Conservation (phyloP, 2,329 filamentous ascomycete species). For the Botrytis tulipae region DNA sequence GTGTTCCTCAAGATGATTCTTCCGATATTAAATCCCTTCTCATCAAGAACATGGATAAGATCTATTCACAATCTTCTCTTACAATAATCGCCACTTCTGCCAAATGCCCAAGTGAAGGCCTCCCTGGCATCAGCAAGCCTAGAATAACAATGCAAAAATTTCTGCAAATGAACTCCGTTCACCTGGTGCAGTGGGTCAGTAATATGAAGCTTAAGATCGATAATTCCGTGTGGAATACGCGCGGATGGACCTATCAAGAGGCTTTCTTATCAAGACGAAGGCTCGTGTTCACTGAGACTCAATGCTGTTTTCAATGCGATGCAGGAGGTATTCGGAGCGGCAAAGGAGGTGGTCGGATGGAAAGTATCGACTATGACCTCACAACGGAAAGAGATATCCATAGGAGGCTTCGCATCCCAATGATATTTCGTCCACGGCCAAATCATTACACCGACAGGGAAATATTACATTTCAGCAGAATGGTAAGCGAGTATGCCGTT, state of each 20-base stretch:
- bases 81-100: neutral
- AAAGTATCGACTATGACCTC: neutral
- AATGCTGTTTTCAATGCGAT: neutral
- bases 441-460: neutral
- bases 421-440: accelerated
- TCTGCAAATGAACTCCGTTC: neutral
- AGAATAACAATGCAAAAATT: accelerated
- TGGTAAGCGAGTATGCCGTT: accelerated
- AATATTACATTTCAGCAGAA: accelerated
- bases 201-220: neutral
- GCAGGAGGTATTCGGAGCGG: accelerated
- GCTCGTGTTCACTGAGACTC: neutral
- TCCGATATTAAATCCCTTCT: neutral
- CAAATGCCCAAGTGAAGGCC: neutral
- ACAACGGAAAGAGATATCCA: accelerated
- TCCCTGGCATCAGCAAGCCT: neutral
- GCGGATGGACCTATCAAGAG: neutral
- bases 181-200: neutral
- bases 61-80: neutral
- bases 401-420: accelerated
- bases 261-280: neutral
- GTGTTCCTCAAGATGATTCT: neutral
- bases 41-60: neutral
- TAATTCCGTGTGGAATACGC: neutral
- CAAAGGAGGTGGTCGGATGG: neutral